Base-by-base conservation (phyloP, 139 green algal species). In the Zygnema circumcarinatum region DNA sequence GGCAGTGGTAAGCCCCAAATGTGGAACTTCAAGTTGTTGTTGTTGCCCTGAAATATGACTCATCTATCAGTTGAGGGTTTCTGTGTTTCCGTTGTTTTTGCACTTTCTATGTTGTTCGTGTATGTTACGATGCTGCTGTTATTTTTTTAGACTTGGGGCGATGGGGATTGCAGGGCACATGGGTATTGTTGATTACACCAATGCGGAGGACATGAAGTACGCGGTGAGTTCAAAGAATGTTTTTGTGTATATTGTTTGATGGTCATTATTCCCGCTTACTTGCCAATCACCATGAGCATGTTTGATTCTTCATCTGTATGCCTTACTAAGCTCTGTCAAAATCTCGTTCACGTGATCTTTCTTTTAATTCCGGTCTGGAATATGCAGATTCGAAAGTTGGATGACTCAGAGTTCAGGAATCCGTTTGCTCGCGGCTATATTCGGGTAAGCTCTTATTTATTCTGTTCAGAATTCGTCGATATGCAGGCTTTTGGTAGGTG, bases 141-240 rank as follows among this genome's bases (percentile, higher is more conserved):
- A n/a, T n/a, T n/a, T n/a, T n/a, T n/a, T n/a, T n/a, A n/a, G n/a
- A n/a, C n/a, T n/a, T n/a, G n/a, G n/a, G n/a, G n/a, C n/a, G n/a
- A n/a, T n/a, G n/a, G n/a, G n/a, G n/a, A n/a, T n/a, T 54, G 38
- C 86, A 90, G 86, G 86, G 72, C 81, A 36, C 16, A 68, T 79
- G 35, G 86, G 86, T 47, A 90, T 90, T 33, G 81, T 90, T 35
- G 94, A 96, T 76, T 96, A 95, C 87, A 89, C 93, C 72, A 94
- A 72, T 35, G 25, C 40, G 25, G 84, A 90, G 3, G 88, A 92
- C 84, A 87, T 92, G 88, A 29, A 74, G 0, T 85, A 90, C 36
- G 88, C 88, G 32, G 36, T 92, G 68, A 94, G 93, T 29, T 72
- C 25, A 25, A 29, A 72, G 25, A 72, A 25, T 72, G 54, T n/a